Evolutionary conservation across 2,329 filamentous ascomycete species (phyloP), one percentile per base, ranked within the genome.

Genomic region (Acrocalymma vagum): DNA sequence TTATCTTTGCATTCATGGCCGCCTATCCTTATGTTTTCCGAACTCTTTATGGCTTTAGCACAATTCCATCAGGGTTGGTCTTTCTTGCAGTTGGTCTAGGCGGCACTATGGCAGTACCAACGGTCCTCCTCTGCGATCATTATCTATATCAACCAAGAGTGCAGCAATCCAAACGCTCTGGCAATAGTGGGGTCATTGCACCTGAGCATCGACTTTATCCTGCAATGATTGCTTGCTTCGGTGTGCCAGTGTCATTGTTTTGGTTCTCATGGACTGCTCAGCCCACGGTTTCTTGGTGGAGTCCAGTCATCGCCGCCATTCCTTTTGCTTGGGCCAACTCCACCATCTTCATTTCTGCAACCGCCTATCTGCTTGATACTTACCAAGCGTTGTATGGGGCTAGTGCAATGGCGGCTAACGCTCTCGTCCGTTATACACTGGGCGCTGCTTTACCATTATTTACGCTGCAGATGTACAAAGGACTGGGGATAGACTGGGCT

Each of bases 401-500:
- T 1, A 82, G 78, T 39, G 80, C 81, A 0, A 67, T 79, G 25
- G 81, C 78, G 5, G 84, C 83, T 2, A 85, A 84, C 45, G 77
- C 77, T 4, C 65, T 86, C 7, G 71, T 78, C 1, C 65, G 83
- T 17, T 86, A 84, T 48, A 62, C 61, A 0, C 70, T 84, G 10
- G 79, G 78, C 0, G 79, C 76, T 2, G 77, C 71, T 0, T 85
- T 86, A 35, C 83, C 83, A 0, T 60, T 85, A 0, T 85, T 85
- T 49, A 79, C 80, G 0, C 65, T 85, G 2, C 79, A 82, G 45
- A 51, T 56, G 45, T 85, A 2, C 79, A 82, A 45, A 51, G 54
- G 45, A 2, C 40, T 68, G 6, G 60, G 59, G 3, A 59, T 60
- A 16, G 51, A 58, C 24, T 70, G 65, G 66, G 63, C 63, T 6